Base-by-base conservation (phyloP, 108 stramenopile species). In the Cafeteria roenbergensis region DNA sequence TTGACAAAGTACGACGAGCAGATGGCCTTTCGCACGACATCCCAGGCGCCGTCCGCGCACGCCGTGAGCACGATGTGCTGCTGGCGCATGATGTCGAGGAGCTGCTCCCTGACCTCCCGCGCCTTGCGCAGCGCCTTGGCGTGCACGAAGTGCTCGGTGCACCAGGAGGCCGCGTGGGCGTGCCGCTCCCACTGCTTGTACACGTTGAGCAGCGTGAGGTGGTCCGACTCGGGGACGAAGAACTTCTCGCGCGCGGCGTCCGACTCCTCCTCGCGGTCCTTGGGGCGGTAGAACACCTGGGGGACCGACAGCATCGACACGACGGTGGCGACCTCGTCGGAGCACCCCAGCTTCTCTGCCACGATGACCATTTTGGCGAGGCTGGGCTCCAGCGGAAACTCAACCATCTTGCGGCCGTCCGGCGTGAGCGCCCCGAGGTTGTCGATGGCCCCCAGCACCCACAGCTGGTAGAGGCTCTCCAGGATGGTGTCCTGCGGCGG, bases 1-100 rank as follows among this genome's bases (percentile, higher is more conserved):
- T 98, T 94, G 88, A 90, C 92, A 64, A 95, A 95, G 79, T 98
- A 95, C 35, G 92, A 91, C n/a, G 92, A 91, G 71, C 97, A 98
- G 36, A 98, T 94, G 0, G 93, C 85, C 83, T 93, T 92, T 54
- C 97, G 85, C 24, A 98, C 89, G 9, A 78, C 78, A 79, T 98
- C 94, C 97, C 97, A 95, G 51, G 37, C 21, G 2, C 30, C 2
- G 42, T 48, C 42, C 42, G 6, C 42, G 12, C 17, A 6, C 14
- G 32, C 60, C 21, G 33, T 20, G 25, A n/a, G 14, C 28, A 57
- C 64, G 26, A 98, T 78, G 64, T 78, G 85, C 77, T 93, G 93
- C 70, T 89, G 85, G 77, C 89, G 85, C 91, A 94, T 92, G 72
- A 97, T 85, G 79, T 97, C 95, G 42, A 90, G 63, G 26, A 98